Evolutionary conservation across 352 stramenopile species (phyloP), one percentile per base, ranked within the genome.

Genomic region (Aphanomyces invadans): DNA sequence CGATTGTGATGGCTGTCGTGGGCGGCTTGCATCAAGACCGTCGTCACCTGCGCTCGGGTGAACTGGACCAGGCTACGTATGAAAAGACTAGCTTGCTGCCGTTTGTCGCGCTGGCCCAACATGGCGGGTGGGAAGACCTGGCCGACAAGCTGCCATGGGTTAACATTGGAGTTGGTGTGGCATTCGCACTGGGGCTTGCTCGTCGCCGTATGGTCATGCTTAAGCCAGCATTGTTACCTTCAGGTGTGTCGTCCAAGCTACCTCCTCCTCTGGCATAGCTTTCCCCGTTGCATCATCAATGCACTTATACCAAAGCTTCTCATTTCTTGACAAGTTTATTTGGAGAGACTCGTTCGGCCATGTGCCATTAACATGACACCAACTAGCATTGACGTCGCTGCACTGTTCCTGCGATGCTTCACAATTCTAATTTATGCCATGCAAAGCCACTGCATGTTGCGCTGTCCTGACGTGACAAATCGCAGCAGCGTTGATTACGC

Each of bases 21-120:
- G 60, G 60, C 15, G 60, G 60, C 21, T 21, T 67, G 3, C 60
- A 67, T 32, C 60, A 67, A 57, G 60, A 67, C 42, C 60, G 60
- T 25, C 45, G 48, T 12, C 60, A 32, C 33, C 29, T 67, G 2
- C 60, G 60, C 31, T 67, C 60, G 23, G 60, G 60, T 10, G 60
- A 44, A 21, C 21, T 67, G 9, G 49, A 56, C 45, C 7, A 32
- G 3, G 60, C 55, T 19, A 60, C 45, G 39, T 67, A 67, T 28
- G 60, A 67, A 15, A 67, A 67, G 23, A 67, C 60, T 12, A 67
- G 60, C 45, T 59, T 67, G 42, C 21, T 67, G 12, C 60, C 60
- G 21, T 67, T 67, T 57, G 60, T 67, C 12, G 45, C 60, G 5
- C 42, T 67, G 10, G 32, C 38, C n/a, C 45, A 67, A 28, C 28